phyloP scores from a whole-genome alignment of 768 basidiomycete genomes.

The Mycena maculata region DNA sequence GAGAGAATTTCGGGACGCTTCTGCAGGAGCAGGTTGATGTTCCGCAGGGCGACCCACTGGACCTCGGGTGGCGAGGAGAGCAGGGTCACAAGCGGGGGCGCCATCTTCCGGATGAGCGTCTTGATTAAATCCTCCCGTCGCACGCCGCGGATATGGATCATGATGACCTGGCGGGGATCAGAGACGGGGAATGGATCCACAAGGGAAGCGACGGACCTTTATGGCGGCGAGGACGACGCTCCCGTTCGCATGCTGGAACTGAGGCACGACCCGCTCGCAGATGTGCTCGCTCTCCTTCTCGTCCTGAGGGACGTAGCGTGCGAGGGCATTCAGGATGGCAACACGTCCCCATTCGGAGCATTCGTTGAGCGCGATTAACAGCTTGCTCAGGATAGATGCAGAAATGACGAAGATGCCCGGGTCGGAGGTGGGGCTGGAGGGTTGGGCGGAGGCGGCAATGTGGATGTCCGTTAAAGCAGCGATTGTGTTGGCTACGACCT shows the following conservation, averaged over 20 bases:
- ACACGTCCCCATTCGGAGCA: constrained; percentile 99
- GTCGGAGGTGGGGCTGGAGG: constrained; percentile 66
- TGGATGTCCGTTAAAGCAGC: constrained; percentile 97
- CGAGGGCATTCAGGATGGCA: constrained; percentile 87
- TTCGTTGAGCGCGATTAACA: constrained; percentile 95
- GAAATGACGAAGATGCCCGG: constrained; percentile 86
- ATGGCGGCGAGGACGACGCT: constrained; percentile 97
- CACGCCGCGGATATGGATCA: constrained; percentile 94
- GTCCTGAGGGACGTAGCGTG: constrained; percentile 85
- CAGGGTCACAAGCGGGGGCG: constrained; percentile 94
- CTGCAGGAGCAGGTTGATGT: constrained; percentile 96
- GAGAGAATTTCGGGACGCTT: constrained; percentile 90
- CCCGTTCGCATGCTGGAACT: constrained; percentile 97
- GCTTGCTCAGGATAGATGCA: constrained; percentile 83
- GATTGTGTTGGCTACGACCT: constrained; percentile 99
- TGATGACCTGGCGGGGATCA: constrained; percentile 77
- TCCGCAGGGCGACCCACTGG: constrained; percentile 97
- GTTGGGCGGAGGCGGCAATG: constrained; percentile 68
- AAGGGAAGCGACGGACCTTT: constrained; percentile 65
- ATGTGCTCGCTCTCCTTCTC: constrained; percentile 98
- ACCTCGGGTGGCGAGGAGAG: constrained; percentile 97
- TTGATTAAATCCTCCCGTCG: constrained; percentile 85
- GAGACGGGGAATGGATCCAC: background rate
- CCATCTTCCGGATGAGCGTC: constrained; percentile 94
- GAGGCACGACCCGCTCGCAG: constrained; percentile 97